Evolutionary conservation across 768 basidiomycete genomes (phyloP).

Genomic region (Auricularia auricula-judae): DNA sequence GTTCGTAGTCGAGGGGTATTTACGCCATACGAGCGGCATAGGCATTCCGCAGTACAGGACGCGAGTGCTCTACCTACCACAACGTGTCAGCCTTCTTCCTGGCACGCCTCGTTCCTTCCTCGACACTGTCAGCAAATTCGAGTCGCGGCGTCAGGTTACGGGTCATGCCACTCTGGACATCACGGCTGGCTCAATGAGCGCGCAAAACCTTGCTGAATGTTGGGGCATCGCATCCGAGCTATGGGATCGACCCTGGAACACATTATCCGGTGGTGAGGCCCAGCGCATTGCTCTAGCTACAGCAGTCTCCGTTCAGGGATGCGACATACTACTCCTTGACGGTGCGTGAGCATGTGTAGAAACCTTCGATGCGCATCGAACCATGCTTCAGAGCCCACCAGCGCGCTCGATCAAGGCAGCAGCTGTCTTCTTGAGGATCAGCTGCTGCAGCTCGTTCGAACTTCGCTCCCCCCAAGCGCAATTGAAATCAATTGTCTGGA

Average conservation of each 20-base stretch:
- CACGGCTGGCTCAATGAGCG: conserved; percentile 14
- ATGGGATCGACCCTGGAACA: conserved; percentile 73
- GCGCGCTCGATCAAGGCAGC: conserved; percentile 66
- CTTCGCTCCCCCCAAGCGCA: conserved; percentile 29
- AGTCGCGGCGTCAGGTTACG: conserved; percentile 29
- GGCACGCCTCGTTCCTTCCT: conserved; percentile 72
- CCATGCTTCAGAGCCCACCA: conserved; percentile 63
- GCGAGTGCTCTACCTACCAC: conserved; percentile 75
- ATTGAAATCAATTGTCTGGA: conserved; percentile 74
- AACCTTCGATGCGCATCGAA: not conserved
- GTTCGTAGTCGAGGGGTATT: too few relatives aligned
- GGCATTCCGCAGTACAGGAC: conserved; percentile 73
- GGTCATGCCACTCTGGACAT: conserved; percentile 10
- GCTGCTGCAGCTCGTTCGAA: conserved; percentile 37
- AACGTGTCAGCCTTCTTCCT: conserved; percentile 77
- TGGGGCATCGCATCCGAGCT: conserved; percentile 62
- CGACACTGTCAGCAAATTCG: conserved; percentile 40
- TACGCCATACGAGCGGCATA: conserved; percentile 14
- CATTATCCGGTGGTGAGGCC: conserved; percentile 76
- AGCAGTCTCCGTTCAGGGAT: conserved; percentile 59
- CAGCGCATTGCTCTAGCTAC: conserved; percentile 75
- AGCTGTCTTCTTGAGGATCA: conserved; percentile 55
- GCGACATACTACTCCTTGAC: conserved; percentile 70
- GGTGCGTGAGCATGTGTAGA: conserved; percentile 34
- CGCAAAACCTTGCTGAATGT: conserved; percentile 37